Percentiles rank a stretch among this genome's conserved stretches.
phyloP scores from a whole-genome alignment of 306 rosid species.

The Dicorynia guianensis region DNA sequence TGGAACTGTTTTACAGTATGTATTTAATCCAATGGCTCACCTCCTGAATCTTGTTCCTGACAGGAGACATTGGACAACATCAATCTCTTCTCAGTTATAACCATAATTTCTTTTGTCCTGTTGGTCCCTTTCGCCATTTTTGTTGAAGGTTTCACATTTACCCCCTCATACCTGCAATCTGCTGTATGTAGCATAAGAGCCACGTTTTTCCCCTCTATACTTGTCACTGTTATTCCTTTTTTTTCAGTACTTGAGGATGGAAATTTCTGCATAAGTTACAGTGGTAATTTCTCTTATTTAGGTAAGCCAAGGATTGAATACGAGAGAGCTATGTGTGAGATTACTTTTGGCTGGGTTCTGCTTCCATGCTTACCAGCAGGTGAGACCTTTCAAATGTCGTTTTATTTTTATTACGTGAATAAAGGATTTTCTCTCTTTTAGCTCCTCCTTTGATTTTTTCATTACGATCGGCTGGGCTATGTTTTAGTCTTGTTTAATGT shows the following conservation, averaged over 20 bases:
- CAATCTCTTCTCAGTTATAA: conserved; percentile 74
- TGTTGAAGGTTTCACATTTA: conserved; percentile 71
- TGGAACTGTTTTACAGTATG: conserved; percentile 24
- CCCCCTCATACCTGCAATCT: conserved; percentile 68
- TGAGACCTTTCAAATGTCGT: conserved; percentile 38
- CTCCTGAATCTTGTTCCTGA: conserved; percentile 32
- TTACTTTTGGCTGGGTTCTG: conserved; percentile 72
- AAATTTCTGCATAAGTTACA: conserved; percentile 8
- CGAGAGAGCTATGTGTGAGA: conserved; percentile 64
- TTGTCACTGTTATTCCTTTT: conserved; percentile 19
- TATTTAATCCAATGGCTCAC: conserved; percentile 24
- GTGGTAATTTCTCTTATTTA: conserved; percentile 21
- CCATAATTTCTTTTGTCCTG: conserved; percentile 72
- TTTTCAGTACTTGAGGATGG: conserved; percentile 15
- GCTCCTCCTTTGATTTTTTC: neutral
- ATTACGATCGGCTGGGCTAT: neutral
- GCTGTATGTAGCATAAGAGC: conserved; percentile 53
- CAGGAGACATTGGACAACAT: conserved; percentile 80
- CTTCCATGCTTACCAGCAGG: conserved; percentile 82
- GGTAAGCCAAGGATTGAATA: conserved; percentile 74
- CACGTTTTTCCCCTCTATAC: neutral
- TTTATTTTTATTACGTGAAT: conserved; percentile 9
- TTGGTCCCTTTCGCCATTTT: conserved; percentile 64
- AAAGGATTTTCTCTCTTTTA: neutral
- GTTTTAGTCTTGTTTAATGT: neutral